phyloP scores from a whole-genome alignment of 75 land plant species.

The Pseudotsuga menziesii region DNA sequence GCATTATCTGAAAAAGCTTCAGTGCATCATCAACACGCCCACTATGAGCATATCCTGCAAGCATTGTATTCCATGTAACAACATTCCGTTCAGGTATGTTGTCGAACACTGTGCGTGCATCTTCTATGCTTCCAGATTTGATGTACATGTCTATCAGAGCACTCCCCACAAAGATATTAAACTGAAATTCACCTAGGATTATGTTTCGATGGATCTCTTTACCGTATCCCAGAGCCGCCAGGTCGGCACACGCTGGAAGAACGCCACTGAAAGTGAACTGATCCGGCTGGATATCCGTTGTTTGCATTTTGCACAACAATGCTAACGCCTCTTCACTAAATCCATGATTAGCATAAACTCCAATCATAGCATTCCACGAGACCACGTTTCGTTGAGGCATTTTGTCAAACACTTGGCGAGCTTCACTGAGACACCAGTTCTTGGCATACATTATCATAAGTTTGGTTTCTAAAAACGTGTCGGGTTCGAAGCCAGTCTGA shows the following conservation, averaged over 20 bases:
- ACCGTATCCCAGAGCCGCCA: conserved; percentile 8
- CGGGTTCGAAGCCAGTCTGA: conserved; percentile 16
- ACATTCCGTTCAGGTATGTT: conserved; percentile 5
- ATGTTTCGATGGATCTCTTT: conserved; percentile 14
- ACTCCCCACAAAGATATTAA: conserved; percentile 9
- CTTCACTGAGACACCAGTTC: conserved; percentile 25
- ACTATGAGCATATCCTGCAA: conserved; percentile 4
- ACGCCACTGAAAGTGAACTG: conserved; percentile 11
- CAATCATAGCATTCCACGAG: conserved; percentile 32
- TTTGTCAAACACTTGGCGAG: conserved; percentile 14
- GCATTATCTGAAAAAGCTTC: no score
- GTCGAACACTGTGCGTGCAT: conserved; percentile 14
- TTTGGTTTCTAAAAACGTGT: conserved; percentile 25
- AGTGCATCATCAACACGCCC: no score
- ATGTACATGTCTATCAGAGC: conserved; percentile 29
- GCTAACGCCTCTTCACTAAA: background rate
- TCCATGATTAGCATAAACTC: conserved; percentile 28
- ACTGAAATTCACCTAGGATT: background rate
- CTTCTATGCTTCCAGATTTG: conserved; percentile 15
- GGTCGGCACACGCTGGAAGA: conserved; percentile 11
- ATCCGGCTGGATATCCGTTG: conserved; percentile 6
- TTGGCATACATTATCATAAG: conserved; percentile 41
- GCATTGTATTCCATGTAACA: conserved; percentile 17
- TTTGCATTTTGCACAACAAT: conserved; percentile 8
- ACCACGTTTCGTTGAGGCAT: conserved; percentile 21